Evolutionary conservation across 2,329 filamentous ascomycete species (phyloP).

Genomic region (Shiraia sp.): DNA sequence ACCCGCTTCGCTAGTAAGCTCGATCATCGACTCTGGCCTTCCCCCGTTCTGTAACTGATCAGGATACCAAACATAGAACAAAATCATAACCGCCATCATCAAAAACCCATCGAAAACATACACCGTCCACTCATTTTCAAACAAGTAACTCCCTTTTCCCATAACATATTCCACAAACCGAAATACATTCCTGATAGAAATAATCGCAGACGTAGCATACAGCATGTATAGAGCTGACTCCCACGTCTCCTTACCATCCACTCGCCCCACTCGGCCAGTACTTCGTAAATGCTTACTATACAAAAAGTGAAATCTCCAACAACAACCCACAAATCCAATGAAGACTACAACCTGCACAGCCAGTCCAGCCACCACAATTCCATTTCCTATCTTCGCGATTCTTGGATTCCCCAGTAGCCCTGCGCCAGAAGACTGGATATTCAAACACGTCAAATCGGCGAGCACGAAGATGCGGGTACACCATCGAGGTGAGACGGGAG

Average conservation of each 20-base stretch:
- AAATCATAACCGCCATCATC: conserved; percentile 37
- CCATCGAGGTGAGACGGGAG: conserved; percentile 48
- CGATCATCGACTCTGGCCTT: conserved; percentile 6
- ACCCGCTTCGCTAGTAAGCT: conserved; percentile 8
- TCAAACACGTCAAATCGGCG: conserved; percentile 57
- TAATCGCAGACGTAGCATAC: conserved; percentile 44
- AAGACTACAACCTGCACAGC: conserved; percentile 62
- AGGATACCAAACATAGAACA: conserved; percentile 13
- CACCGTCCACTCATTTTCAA: conserved; percentile 55
- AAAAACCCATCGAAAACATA: conserved; percentile 55
- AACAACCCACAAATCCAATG: conserved; percentile 56
- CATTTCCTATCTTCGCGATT: conserved; percentile 5
- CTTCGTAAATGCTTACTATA: conserved; percentile 34
- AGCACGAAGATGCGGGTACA: conserved; percentile 58
- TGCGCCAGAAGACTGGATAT: conserved; percentile 53
- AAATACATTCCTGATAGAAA: conserved; percentile 52
- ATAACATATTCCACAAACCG: conserved; percentile 50
- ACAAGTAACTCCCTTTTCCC: conserved; percentile 49
- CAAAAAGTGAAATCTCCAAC: conserved; percentile 53
- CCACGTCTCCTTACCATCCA: conserved; percentile 34
- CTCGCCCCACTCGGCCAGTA: conserved; percentile 22
- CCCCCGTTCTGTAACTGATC: conserved; percentile 5
- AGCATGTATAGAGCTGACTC: conserved; percentile 35
- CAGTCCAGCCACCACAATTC: conserved; percentile 58
- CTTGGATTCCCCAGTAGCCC: conserved; percentile 36